phyloP scores from a whole-genome alignment of 2,329 filamentous ascomycete genomes.

The Fusarium lyarnte region DNA sequence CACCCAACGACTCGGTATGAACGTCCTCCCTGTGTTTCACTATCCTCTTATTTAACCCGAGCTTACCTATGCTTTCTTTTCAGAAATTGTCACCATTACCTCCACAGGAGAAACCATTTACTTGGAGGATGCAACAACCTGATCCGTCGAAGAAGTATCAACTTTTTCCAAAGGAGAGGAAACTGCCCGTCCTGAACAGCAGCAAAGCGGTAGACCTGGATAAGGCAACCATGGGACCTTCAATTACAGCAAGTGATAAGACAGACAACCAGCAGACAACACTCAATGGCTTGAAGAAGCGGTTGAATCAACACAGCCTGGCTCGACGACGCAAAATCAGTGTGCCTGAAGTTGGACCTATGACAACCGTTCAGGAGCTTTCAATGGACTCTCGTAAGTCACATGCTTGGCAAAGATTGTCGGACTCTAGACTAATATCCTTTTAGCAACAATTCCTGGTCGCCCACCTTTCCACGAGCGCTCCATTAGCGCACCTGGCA shows the following conservation, averaged over 20 bases:
- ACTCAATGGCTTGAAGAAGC: constrained; percentile 57
- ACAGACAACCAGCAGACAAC: constrained; percentile 50
- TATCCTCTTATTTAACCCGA: constrained; percentile 4
- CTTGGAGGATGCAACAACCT: constrained; percentile 68
- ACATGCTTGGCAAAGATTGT: not conserved
- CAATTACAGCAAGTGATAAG: constrained; percentile 54
- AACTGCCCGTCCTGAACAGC: constrained; percentile 52
- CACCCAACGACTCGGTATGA: constrained; percentile 57
- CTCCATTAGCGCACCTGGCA: constrained; percentile 69
- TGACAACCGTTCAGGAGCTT: constrained; percentile 74
- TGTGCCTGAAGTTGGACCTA: constrained; percentile 71
- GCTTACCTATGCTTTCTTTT: constrained; percentile 27
- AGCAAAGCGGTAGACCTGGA: constrained; percentile 63
- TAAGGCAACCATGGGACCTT: constrained; percentile 57
- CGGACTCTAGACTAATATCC: constrained; percentile 30
- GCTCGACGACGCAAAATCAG: constrained; percentile 70
- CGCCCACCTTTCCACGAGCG: constrained; percentile 71
- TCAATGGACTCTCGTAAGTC: constrained; percentile 76
- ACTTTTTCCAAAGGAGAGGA: constrained; percentile 66
- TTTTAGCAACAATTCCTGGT: constrained; percentile 72
- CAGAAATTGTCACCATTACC: constrained; percentile 43
- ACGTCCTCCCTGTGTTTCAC: constrained; percentile 13
- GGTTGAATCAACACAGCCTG: constrained; percentile 67
- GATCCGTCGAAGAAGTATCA: constrained; percentile 66
- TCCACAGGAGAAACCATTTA: constrained; percentile 59